Evolutionary conservation across 2,329 filamentous ascomycete genomes (phyloP).

Genomic region (Endothia cerciana): DNA sequence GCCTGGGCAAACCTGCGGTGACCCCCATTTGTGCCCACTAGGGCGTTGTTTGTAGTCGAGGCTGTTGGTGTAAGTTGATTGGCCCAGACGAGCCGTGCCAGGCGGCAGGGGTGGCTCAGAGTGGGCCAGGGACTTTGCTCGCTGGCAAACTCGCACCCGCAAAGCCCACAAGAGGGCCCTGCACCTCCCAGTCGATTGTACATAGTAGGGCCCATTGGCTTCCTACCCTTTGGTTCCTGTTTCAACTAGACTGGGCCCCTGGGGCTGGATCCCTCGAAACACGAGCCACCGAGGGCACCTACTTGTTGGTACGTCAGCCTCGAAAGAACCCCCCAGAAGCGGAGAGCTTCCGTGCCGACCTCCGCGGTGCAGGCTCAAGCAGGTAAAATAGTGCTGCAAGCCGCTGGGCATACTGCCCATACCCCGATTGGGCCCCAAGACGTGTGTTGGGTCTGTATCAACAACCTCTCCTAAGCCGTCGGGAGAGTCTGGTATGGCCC

Average conservation of each 20-base stretch:
- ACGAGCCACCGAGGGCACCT: not conserved
- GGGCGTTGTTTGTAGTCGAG: constrained; percentile 3
- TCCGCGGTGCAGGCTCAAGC: too few relatives aligned
- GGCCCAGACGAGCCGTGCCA: constrained; percentile 3
- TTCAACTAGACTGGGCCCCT: constrained; percentile 3
- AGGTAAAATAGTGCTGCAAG: too few relatives aligned
- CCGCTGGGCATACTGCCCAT: too few relatives aligned
- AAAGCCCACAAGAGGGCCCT: not conserved
- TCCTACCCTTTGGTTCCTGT: not conserved
- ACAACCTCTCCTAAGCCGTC: too few relatives aligned
- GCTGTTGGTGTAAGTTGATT: constrained; percentile 19
- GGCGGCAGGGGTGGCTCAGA: constrained; percentile 9
- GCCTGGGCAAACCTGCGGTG: too few relatives aligned
- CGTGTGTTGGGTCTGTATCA: too few relatives aligned
- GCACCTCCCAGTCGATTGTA: not conserved
- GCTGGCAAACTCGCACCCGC: not conserved
- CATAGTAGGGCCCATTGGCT: not conserved
- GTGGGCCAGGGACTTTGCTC: not conserved
- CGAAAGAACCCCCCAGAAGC: not conserved
- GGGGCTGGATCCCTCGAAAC: not conserved
- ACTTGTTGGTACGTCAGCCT: not conserved
- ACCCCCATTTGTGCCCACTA: not conserved
- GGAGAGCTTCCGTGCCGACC: not conserved
- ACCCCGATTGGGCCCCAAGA: too few relatives aligned
- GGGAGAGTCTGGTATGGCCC: too few relatives aligned